These are phyloP conservation scores for Ophiostoma pallidulum DNA, from an alignment of 2,329 filamentous ascomycete genomes.

Conservation along the genomic window DNA sequence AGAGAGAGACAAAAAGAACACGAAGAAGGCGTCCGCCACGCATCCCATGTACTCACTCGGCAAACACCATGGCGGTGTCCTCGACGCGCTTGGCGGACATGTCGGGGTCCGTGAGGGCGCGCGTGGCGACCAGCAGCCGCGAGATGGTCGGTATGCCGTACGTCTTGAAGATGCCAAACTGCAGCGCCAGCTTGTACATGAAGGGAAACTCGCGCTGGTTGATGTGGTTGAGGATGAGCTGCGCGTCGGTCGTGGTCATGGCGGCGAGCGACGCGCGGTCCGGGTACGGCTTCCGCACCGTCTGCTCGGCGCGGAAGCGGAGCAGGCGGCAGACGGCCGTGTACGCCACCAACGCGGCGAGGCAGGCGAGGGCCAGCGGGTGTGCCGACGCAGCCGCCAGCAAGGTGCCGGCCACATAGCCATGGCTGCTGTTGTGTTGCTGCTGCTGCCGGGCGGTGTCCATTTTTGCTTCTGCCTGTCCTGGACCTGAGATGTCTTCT, in stretches of 20 bases:
- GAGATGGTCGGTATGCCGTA: slow-evolving; percentile 31
- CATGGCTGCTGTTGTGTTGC: too few species aligned
- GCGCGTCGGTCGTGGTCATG: slow-evolving; percentile 37
- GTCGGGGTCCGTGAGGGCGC: slow-evolving; percentile 25
- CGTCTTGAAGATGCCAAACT: slow-evolving; percentile 35
- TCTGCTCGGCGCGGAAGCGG: slow-evolving; percentile 27
- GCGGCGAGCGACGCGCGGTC: slow-evolving; percentile 27
- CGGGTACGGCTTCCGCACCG: slow-evolving; percentile 22
- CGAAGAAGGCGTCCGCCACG: too few species aligned
- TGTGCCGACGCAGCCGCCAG: neutral
- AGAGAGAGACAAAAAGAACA: too few species aligned
- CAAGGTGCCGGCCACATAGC: too few species aligned
- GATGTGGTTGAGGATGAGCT: slow-evolving; percentile 31
- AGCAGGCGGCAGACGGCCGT: slow-evolving; percentile 26
- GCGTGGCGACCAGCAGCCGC: slow-evolving; percentile 27
- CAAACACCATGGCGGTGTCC: slow-evolving; percentile 30
- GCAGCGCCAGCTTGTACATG: slow-evolving; percentile 28
- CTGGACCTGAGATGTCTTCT: too few species aligned
- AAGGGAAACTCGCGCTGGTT: slow-evolving; percentile 29
- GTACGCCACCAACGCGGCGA: slow-evolving; percentile 22
- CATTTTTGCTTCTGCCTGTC: too few species aligned
- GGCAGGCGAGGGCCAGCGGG: neutral
- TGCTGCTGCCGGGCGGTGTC: too few species aligned
- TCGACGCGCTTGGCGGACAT: slow-evolving; percentile 29
- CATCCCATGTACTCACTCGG: slow-evolving; percentile 30